Evolutionary conservation across 2,329 filamentous ascomycete genomes (phyloP).

Genomic region (Beauveria pseudobassiana): DNA sequence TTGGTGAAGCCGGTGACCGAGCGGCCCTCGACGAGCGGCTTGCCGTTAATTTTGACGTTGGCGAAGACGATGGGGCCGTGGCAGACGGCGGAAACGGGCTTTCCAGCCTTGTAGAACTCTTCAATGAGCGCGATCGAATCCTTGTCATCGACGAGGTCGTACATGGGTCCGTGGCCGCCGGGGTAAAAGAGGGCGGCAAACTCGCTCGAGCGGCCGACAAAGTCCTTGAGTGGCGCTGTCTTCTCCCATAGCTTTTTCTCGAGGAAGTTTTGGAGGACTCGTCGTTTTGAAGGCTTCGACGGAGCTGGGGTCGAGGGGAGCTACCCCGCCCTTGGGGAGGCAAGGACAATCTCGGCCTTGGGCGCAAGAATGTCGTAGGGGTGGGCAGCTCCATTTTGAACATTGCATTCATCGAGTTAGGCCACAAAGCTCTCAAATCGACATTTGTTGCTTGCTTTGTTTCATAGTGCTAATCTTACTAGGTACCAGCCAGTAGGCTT

Average conservation of each 20-base stretch:
- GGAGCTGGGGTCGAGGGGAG: slow-evolving; percentile 53
- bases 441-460: neutral
- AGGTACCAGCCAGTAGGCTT: slow-evolving; percentile 65
- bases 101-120: slow-evolving; percentile 54
- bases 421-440: too few relatives aligned
- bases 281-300: slow-evolving; percentile 50
- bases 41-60: slow-evolving; percentile 47
- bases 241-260: slow-evolving; percentile 55
- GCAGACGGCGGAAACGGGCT: slow-evolving; percentile 60
- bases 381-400: slow-evolving; percentile 60
- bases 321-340: slow-evolving; percentile 53
- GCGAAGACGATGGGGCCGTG: slow-evolving; percentile 59
- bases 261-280: slow-evolving; percentile 44
- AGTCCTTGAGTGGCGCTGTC: slow-evolving; percentile 49
- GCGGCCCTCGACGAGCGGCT: slow-evolving; percentile 46
- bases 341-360: slow-evolving; percentile 47
- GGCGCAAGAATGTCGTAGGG: slow-evolving; percentile 51
- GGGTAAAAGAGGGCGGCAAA: slow-evolving; percentile 57
- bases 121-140: slow-evolving; percentile 52
- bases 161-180: slow-evolving; percentile 58
- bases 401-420: neutral
- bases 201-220: slow-evolving; percentile 48
- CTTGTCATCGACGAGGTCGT: slow-evolving; percentile 52
- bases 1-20: slow-evolving; percentile 57
- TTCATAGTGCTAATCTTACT: slow-evolving; percentile 29